Base-by-base conservation (phyloP, 345 rosid genomes). In the Salix udensis region DNA sequence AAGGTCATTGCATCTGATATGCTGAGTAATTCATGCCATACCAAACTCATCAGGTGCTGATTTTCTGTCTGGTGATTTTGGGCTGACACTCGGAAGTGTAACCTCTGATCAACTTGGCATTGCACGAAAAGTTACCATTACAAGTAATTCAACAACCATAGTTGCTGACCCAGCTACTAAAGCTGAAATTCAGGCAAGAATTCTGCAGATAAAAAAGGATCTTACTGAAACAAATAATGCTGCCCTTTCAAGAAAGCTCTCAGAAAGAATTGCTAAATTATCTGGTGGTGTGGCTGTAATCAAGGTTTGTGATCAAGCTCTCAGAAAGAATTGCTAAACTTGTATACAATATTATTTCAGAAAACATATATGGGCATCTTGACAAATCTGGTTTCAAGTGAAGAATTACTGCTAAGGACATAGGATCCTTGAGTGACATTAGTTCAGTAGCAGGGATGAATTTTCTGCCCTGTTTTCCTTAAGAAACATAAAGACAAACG, bases 131-230 rank as follows among this genome's bases (percentile, higher is more conserved):
- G 30, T 28, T 28, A 28, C 30, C 30, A 28, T 28, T 79, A 87
- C 92, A 60, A 87, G 89, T 76, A 90, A 84, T 70, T 92, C 97
- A 80, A 92, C 97, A 31, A 88, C 92, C 71, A 88, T 95, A 77
- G 88, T 93, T 65, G 93, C 97, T 30, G 96, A 91, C 80, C 88
- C 92, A 77, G 87, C 94, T 60, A 91, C 91, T 14, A 95, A 89
- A 87, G 87, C 93, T n/a, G 98, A 95, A 87, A 89, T 92, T 75
- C 90, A 85, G 83, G 98, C 97, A 40, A 91, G 97, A 83, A 85
- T 93, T 79, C 78, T 82, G 81, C 96, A 92, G 89, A 91, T 93
- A 78, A 95, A 95, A 85, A 91, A 90, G 89, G 97, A 91, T 85
- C 85, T 95, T 78, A 88, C 93, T 73, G 97, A 86, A 88, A 89